A percentile compares a stretch with the other conserved stretches of the same genome.
Conservation (phyloP, 2,329 filamentous ascomycete genomes). For the Sclerotinia trifoliorum region DNA sequence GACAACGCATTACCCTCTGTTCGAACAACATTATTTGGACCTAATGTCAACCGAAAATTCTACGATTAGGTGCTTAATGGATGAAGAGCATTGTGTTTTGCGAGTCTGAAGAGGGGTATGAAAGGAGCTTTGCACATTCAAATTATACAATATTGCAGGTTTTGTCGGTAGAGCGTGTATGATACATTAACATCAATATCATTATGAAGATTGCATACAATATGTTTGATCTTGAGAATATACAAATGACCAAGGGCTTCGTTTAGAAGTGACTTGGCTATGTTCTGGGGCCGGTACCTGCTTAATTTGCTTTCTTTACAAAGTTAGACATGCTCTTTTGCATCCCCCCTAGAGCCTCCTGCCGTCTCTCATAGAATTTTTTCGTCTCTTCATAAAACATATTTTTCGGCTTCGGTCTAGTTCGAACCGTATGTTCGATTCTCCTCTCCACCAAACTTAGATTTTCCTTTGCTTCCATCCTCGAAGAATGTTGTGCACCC, state of each 20-base stretch:
- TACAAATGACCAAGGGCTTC: not conserved
- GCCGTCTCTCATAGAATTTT: constrained; percentile 29
- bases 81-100: constrained; percentile 14
- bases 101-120: constrained; percentile 3
- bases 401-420: constrained; percentile 64
- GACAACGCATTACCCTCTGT: constrained; percentile 81
- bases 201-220: constrained; percentile 18
- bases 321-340: constrained; percentile 35
- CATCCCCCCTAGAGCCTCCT: constrained; percentile 42
- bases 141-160: constrained; percentile 28
- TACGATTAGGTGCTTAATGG: constrained; percentile 62
- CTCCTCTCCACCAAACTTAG: constrained; percentile 75
- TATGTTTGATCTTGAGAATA: not conserved
- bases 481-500: constrained; percentile 68
- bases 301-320: constrained; percentile 25
- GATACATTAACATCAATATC: constrained; percentile 33
- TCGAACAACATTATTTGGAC: constrained; percentile 83
- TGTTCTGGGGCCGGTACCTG: not conserved
- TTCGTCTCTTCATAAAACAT: constrained; percentile 49
- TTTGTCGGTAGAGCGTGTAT: constrained; percentile 38
- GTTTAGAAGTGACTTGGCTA: not conserved
- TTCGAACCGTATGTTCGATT: constrained; percentile 68
- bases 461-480: constrained; percentile 73
- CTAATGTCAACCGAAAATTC: constrained; percentile 95
- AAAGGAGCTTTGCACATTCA: constrained; percentile 23